phyloP scores from a whole-genome alignment of 2,329 filamentous ascomycete species.

The Colletotrichum caudatum region DNA sequence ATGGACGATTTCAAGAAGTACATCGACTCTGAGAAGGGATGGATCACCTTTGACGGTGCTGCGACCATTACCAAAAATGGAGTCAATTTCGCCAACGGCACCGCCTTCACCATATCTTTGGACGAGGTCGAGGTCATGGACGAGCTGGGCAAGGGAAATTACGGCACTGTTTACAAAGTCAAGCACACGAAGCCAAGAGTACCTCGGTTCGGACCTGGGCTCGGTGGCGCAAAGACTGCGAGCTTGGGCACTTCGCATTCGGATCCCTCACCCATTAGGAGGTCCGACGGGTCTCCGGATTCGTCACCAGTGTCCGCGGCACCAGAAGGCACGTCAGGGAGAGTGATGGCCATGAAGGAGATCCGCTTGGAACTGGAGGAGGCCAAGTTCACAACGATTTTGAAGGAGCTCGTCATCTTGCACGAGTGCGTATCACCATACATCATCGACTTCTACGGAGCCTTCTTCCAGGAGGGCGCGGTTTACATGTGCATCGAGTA shows the following conservation, averaged over 20 bases:
- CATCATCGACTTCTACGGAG: constrained; percentile 98
- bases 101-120: constrained; percentile 91
- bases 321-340: constrained; percentile 70
- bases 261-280: constrained; percentile 50
- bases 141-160: constrained; percentile 97
- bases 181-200: constrained; percentile 78
- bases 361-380: constrained; percentile 96
- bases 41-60: constrained; percentile 91
- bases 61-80: constrained; percentile 89
- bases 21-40: constrained; percentile 92
- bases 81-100: constrained; percentile 91
- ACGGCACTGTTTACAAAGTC: constrained; percentile 97
- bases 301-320: constrained; percentile 46
- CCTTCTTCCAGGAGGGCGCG: constrained; percentile 98
- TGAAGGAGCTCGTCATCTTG: constrained; percentile 96
- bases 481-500: constrained; percentile 99
- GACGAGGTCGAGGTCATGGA: constrained; percentile 95
- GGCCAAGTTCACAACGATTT: constrained; percentile 94
- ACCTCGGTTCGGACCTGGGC: constrained; percentile 70
- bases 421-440: constrained; percentile 95
- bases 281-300: constrained; percentile 46
- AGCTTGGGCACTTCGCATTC: constrained; percentile 54
- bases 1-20: constrained; percentile 77
- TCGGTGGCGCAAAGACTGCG: constrained; percentile 61
- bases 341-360: constrained; percentile 99